Base-by-base conservation (phyloP, 768 basidiomycete species). In the Psilocybe cyanescens region DNA sequence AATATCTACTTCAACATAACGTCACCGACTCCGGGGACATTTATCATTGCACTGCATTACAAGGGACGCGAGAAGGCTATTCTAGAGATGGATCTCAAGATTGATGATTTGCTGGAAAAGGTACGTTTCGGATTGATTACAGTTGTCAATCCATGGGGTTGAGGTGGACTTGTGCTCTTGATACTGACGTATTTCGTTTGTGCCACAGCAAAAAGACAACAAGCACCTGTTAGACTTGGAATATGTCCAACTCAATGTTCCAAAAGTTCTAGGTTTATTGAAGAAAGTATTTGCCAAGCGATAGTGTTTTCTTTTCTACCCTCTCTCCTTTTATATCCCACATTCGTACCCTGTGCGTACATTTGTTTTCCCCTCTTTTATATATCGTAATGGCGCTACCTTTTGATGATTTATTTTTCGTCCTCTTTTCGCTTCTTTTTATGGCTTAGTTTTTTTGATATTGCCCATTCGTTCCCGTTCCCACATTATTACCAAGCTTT, bases 1-100 rank as follows among this genome's bases (percentile, higher is more conserved):
- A 97, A 97, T 75, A 98, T 99, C 67, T 99, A 96, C 80, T 99
- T 99, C 86, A 98, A 96, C 71, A 95, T 99, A 74, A 96, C 93
- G 29, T 98, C 96, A 35, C 97, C 97, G 1, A 93, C 94, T 7
- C 97, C 97, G 0, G 97, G 97, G 50, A 97, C 97, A 8, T 99
- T 98, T 76, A 96, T 99, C 74, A 99, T 99, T 65, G 97, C 97
- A 3, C 81, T 99, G 55, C 97, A 99, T 75, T 99, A 99, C 80
- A 98, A 97, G 76, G 97, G 97, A 45, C 87, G 97, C 17, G 97
- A 99, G 71, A 98, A 98, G 79, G 97, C 97, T 16, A 99, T 99
- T 68, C 85, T 99, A 39, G 97, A 99, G 83, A 99, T 99, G 97
- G 95, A 97, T 78, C 85, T 99, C 57, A 98, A 98, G 80, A 97